These are phyloP conservation scores for Ophiocordyceps camponoti-saundersi DNA, from an alignment of 2,329 filamentous ascomycete genomes.

Conservation along the genomic window DNA sequence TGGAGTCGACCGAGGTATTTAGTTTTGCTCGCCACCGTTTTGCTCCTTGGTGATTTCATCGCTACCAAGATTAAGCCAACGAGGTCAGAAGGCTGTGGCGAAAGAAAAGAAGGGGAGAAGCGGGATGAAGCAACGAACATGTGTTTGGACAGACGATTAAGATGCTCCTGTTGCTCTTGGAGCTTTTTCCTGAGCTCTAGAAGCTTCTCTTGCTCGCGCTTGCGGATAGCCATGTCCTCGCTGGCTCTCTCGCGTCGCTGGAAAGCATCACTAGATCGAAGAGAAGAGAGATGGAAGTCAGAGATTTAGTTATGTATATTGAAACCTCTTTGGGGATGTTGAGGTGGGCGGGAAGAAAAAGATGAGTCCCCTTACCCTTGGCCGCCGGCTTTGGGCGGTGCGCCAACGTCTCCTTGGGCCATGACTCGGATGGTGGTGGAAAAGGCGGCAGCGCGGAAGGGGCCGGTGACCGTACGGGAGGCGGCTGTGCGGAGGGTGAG, in stretches of 20 bases:
- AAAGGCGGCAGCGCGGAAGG: slow-evolving; percentile 38
- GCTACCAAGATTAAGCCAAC: too few relatives aligned
- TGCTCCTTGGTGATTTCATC: slow-evolving; percentile 61
- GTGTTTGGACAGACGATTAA: slow-evolving; percentile 71
- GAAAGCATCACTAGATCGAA: slow-evolving; percentile 59
- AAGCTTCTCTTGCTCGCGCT: slow-evolving; percentile 87
- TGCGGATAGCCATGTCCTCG: slow-evolving; percentile 71
- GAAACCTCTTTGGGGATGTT: too few relatives aligned
- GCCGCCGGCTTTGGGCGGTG: slow-evolving; percentile 35
- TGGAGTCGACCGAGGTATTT: slow-evolving; percentile 12
- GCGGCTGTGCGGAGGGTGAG: slow-evolving; percentile 52
- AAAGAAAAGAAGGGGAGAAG: background rate
- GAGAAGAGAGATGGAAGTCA: slow-evolving; percentile 1
- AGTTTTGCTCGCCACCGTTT: slow-evolving; percentile 51
- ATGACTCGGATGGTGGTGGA: slow-evolving; percentile 45
- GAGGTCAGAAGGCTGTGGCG: background rate
- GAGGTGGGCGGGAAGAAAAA: too few relatives aligned
- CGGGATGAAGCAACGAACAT: slow-evolving; percentile 40
- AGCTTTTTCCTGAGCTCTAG: slow-evolving; percentile 57
- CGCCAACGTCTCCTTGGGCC: slow-evolving; percentile 53
- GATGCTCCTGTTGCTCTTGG: slow-evolving; percentile 60
- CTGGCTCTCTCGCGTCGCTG: slow-evolving; percentile 75
- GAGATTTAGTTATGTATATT: too few relatives aligned
- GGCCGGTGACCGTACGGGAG: slow-evolving; percentile 36
- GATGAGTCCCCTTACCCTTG: too few relatives aligned